These are phyloP conservation scores for Coemansia sp. DNA, from an alignment of 192 early-diverging fungal species.

Conservation along the genomic window DNA sequence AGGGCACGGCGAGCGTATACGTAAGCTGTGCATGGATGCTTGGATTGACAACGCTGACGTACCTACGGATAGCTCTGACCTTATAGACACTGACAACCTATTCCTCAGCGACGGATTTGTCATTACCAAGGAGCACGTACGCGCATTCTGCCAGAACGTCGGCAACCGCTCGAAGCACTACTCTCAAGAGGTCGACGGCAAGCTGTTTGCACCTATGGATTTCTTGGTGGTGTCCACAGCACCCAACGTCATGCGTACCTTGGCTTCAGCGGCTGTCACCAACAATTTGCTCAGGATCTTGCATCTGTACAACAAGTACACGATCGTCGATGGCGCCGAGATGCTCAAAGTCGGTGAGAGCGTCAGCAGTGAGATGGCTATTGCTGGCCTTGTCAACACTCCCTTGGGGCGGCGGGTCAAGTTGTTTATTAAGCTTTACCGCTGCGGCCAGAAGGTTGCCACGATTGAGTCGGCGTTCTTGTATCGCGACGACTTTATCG, in stretches of 20 bases:
- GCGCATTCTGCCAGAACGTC: slow-evolving; percentile 74
- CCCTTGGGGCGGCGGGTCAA: slow-evolving; percentile 83
- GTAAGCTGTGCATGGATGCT: background rate
- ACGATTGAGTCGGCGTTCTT: slow-evolving; percentile 79
- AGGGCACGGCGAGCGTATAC: background rate
- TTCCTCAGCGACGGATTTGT: background rate
- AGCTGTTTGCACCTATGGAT: slow-evolving; percentile 80
- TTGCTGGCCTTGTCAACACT: slow-evolving; percentile 79
- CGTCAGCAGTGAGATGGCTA: slow-evolving; percentile 68
- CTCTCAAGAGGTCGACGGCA: slow-evolving; percentile 48
- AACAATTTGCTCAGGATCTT: slow-evolving; percentile 80
- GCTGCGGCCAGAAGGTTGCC: slow-evolving; percentile 64
- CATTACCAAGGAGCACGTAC: slow-evolving; percentile 78
- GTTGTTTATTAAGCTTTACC: slow-evolving; percentile 67
- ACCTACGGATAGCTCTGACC: slow-evolving; percentile 3
- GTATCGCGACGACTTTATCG: slow-evolving; percentile 75
- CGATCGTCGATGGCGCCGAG: slow-evolving; percentile 64
- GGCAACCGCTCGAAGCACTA: slow-evolving; percentile 69
- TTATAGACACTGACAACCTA: background rate
- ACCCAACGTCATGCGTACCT: slow-evolving; percentile 77
- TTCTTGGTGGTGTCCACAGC: slow-evolving; percentile 82
- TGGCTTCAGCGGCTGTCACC: slow-evolving; percentile 83
- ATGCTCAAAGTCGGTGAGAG: slow-evolving; percentile 72
- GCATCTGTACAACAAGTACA: slow-evolving; percentile 84
- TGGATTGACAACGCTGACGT: background rate